Percentiles rank a stretch among this genome's conserved stretches.
Evolutionary conservation across 1,139 yeast species (phyloP).

Genomic region (Casaregolazyma lundiana): DNA sequence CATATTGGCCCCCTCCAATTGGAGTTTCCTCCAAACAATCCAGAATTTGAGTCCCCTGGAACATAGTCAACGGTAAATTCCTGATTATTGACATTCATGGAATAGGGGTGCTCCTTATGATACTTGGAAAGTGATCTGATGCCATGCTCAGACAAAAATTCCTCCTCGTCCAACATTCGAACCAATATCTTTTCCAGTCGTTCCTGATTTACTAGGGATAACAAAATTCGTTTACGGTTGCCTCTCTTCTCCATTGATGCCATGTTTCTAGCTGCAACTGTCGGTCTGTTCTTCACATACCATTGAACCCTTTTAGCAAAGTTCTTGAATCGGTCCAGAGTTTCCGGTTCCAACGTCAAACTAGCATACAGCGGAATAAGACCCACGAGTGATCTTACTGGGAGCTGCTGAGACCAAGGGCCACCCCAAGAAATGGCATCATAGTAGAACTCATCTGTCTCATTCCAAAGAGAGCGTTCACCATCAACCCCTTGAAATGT

Average conservation of each 20-base stretch:
- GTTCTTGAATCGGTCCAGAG: slow-evolving; percentile 72
- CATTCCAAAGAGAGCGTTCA: slow-evolving; percentile 77
- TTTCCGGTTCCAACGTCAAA: slow-evolving; percentile 82
- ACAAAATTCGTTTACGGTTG: slow-evolving; percentile 75
- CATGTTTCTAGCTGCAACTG: slow-evolving; percentile 78
- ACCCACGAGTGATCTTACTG: slow-evolving; percentile 89
- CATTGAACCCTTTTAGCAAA: slow-evolving; percentile 83
- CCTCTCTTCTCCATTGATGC: slow-evolving; percentile 87
- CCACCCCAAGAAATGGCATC: slow-evolving; percentile 90
- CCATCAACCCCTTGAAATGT: slow-evolving; percentile 55
- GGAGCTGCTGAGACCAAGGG: slow-evolving; percentile 63
- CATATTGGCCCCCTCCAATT: slow-evolving; percentile 99
- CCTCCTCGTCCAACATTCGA: slow-evolving; percentile 83
- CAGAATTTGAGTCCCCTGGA: slow-evolving; percentile 92
- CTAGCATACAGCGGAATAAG: slow-evolving; percentile 91
- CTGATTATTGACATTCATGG: slow-evolving; percentile 80
- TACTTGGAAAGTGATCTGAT: slow-evolving; percentile 84
- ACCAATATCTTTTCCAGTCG: slow-evolving; percentile 71
- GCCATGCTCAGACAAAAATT: slow-evolving; percentile 83
- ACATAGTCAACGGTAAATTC: slow-evolving; percentile 71
- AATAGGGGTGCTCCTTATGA: slow-evolving; percentile 83
- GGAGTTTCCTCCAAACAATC: slow-evolving; percentile 95
- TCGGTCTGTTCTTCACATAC: slow-evolving; percentile 71
- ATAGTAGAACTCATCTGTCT: slow-evolving; percentile 81
- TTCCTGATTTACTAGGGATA: slow-evolving; percentile 80